phyloP scores from a whole-genome alignment of 2,329 filamentous ascomycete species.

The Ophidiomyces ophidiicola region DNA sequence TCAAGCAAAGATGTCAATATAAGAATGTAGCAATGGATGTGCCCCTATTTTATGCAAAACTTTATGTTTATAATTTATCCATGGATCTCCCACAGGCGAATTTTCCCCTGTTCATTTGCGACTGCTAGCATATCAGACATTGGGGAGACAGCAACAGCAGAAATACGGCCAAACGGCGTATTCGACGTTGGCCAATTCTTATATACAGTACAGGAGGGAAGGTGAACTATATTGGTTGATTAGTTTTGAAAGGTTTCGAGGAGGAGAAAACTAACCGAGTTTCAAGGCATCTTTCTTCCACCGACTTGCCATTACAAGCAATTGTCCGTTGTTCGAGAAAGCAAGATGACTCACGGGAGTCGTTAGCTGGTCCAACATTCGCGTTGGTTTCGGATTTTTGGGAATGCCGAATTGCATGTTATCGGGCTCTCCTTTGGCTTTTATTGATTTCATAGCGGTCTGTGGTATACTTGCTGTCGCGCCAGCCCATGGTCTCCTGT shows the following conservation, averaged over 20 bases:
- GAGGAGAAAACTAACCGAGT: conserved; percentile 37
- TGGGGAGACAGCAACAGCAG: conserved; percentile 55
- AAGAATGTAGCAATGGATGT: too few relatives aligned
- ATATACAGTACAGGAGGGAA: conserved; percentile 88
- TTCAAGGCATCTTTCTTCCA: conserved; percentile 82
- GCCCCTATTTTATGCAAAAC: background rate
- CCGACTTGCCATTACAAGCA: conserved; percentile 72
- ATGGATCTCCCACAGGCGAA: conserved; percentile 81
- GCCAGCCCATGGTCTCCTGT: conserved; percentile 53
- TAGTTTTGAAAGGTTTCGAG: too few relatives aligned
- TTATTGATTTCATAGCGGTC: conserved; percentile 20
- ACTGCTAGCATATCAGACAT: conserved; percentile 64
- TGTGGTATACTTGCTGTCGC: conserved; percentile 22
- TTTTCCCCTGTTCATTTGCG: conserved; percentile 77
- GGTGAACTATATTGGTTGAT: conserved; percentile 48
- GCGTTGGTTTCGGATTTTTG: conserved; percentile 56
- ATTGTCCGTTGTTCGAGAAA: conserved; percentile 81
- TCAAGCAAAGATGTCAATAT: too few relatives aligned
- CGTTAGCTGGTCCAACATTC: conserved; percentile 71
- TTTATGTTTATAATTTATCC: conserved; percentile 34
- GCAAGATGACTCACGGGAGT: conserved; percentile 68
- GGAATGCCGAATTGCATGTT: conserved; percentile 42
- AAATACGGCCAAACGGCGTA: conserved; percentile 77
- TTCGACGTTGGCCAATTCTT: conserved; percentile 90
- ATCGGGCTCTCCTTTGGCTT: conserved; percentile 15